These are phyloP conservation scores for Fusarium pseudocircinatum DNA, from an alignment of 2,329 filamentous ascomycete genomes.

Conservation along the genomic window DNA sequence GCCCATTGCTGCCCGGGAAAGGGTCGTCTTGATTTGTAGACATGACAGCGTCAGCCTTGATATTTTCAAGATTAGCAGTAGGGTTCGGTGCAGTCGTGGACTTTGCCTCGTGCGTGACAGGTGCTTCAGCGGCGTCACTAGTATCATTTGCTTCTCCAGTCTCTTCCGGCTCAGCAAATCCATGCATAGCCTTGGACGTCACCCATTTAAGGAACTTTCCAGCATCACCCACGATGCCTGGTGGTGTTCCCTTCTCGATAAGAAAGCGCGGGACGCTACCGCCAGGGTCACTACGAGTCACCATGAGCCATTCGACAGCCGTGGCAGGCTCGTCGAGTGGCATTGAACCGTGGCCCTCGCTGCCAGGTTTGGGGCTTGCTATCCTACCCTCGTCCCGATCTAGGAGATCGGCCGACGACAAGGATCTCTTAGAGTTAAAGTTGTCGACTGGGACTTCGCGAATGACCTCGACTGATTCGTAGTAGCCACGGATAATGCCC, in stretches of 20 bases:
- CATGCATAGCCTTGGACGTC: slow-evolving; percentile 52
- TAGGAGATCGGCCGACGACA: slow-evolving; percentile 47
- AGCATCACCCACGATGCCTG: slow-evolving; percentile 81
- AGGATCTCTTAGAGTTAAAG: slow-evolving; percentile 46
- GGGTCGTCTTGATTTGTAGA: slow-evolving; percentile 41
- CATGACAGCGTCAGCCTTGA: slow-evolving; percentile 40
- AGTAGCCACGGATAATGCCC: slow-evolving; percentile 84
- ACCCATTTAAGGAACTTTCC: slow-evolving; percentile 85
- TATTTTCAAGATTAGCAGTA: slow-evolving; percentile 44
- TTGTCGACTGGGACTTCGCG: slow-evolving; percentile 76
- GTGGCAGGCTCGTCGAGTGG: slow-evolving; percentile 48
- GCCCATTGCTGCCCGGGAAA: slow-evolving; percentile 55
- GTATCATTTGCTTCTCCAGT: slow-evolving; percentile 4
- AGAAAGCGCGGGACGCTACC: slow-evolving; percentile 89
- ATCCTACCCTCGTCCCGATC: slow-evolving; percentile 42
- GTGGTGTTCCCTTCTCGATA: slow-evolving; percentile 88
- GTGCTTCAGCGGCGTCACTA: slow-evolving; percentile 1
- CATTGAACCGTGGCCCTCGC: slow-evolving; percentile 21
- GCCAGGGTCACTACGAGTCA: slow-evolving; percentile 87
- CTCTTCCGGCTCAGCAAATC: slow-evolving; percentile 43
- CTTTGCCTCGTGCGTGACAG: neutral
- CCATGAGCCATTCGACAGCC: slow-evolving; percentile 88
- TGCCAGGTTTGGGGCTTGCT: slow-evolving; percentile 19
- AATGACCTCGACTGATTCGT: slow-evolving; percentile 92
- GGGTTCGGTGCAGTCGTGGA: neutral